Percentiles rank a stretch among this genome's conserved stretches.
These are phyloP conservation scores for Penicillium brevicompactum DNA, from an alignment of 2,329 filamentous ascomycete species.

Conservation along the genomic window DNA sequence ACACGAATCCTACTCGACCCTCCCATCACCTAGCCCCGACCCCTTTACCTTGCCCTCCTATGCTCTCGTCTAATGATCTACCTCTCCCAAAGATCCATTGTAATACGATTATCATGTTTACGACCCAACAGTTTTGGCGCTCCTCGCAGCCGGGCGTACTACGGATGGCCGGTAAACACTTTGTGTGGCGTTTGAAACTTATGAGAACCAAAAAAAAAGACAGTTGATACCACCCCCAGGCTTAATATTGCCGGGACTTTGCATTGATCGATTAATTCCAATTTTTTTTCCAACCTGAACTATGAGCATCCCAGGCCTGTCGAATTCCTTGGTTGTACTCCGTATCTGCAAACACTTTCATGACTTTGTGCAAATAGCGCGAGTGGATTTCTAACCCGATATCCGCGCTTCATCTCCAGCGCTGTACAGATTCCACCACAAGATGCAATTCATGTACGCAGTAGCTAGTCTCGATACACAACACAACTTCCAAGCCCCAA, in stretches of 20 bases:
- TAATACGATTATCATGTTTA: constrained; percentile 13
- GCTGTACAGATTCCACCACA: neutral
- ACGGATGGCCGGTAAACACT: neutral
- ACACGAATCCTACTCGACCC: constrained; percentile 15
- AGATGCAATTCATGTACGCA: neutral
- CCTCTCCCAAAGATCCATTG: neutral
- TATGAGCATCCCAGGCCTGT: no score
- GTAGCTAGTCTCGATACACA: no score
- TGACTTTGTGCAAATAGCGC: no score
- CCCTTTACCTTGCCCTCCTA: constrained; percentile 25
- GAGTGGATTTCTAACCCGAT: no score
- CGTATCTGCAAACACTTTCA: no score
- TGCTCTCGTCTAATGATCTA: constrained; percentile 13
- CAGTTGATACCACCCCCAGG: constrained; percentile 4
- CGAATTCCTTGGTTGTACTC: no score
- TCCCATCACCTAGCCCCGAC: constrained; percentile 28
- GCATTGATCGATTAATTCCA: neutral
- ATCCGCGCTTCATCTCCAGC: no score
- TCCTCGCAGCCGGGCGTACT: constrained; percentile 9
- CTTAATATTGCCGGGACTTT: neutral
- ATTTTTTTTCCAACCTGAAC: neutral
- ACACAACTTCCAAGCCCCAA: no score
- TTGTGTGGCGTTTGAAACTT: constrained; percentile 7
- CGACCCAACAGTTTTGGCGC: constrained; percentile 5
- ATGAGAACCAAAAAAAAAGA: neutral